Conservation (phyloP, 352 stramenopile genomes). For the Phytophthora pluvialis region DNA sequence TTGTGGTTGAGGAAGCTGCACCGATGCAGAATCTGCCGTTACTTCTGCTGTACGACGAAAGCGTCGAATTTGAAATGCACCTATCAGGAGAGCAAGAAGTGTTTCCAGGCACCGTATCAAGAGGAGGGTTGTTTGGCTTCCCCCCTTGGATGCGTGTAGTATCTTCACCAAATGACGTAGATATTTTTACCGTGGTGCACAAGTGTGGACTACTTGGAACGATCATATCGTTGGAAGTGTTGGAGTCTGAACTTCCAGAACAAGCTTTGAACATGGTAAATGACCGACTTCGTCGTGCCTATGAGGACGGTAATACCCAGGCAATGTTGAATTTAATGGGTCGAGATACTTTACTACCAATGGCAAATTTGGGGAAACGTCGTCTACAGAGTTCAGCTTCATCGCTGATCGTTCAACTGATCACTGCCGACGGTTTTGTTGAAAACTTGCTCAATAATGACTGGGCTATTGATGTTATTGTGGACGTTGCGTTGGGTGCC, state of each 20-base stretch:
- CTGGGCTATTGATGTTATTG: slow-evolving; percentile 19
- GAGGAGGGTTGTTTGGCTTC: slow-evolving; percentile 27
- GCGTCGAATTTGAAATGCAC: slow-evolving; percentile 24
- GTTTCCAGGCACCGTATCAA: slow-evolving; percentile 13
- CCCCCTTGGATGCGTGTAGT: slow-evolving; percentile 13
- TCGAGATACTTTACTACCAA: background rate
- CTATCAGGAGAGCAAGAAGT: background rate
- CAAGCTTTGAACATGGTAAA: slow-evolving; percentile 5
- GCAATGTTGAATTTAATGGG: slow-evolving; percentile 9
- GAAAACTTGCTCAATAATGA: slow-evolving; percentile 21
- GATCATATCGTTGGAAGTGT: slow-evolving; percentile 10
- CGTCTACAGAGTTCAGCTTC: slow-evolving; percentile 21
- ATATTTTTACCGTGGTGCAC: background rate
- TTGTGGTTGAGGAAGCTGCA: slow-evolving; percentile 2
- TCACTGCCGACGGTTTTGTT: slow-evolving; percentile 15
- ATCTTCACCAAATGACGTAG: background rate
- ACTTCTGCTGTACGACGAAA: slow-evolving; percentile 19
- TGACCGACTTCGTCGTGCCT: slow-evolving; percentile 8
- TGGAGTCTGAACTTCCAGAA: slow-evolving; percentile 22
- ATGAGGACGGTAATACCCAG: slow-evolving; percentile 9
- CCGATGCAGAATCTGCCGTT: slow-evolving; percentile 12
- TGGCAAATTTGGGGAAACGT: background rate
- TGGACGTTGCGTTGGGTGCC: slow-evolving; percentile 20
- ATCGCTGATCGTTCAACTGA: slow-evolving; percentile 22
- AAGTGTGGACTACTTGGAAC: slow-evolving; percentile 18